Base-by-base conservation (phyloP, 2,329 filamentous ascomycete species). In the Claviceps humidiphila region DNA sequence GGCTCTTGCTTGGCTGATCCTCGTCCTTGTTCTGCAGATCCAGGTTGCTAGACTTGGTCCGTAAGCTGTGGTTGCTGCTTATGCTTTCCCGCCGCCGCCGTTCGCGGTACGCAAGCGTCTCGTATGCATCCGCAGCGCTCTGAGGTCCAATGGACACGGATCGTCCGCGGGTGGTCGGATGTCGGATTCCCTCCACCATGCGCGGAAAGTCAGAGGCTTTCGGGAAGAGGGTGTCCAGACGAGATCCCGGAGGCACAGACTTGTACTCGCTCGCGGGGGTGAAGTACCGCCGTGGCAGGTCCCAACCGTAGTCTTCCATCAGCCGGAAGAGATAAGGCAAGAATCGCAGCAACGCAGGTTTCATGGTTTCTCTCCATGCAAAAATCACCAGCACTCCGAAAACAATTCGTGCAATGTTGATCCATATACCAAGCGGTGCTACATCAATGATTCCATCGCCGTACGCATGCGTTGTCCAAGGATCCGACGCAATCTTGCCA, bases 111-210 rank as follows among this genome's bases (percentile, higher is more conserved):
- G 91, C 93, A 48, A 98, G 74, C 20, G 89, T 89, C 71, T 98
- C 93, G 69, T 96, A 95, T 24, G 89, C 93, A 69, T 98, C 93
- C 2, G 93, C 93, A 55, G 90, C 90, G 46, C 90, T 96, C 69
- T 97, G 93, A 1, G 93, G 93, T 0, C 93, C 93, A 51, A 97
- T 80, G 5, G 89, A 95, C 38, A 97, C 81, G 37, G 89, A 85
- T 50, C 93, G 80, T 55, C 84, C 84, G 54, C 89, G 76, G 14
- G 69, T 71, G 4, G 68, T 73, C 0, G 89, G 87, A 59, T 91
- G 83, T 24, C 89, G 82, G 46, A 97, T 87, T 43, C 83, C 89
- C 55, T 83, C 85, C 24, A 96, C 76, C 63, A 96, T 81, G 37
- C 81, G 78, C 3, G 91, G 88, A 22, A 97, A 80, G 56, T 96